Conservation (phyloP, 2,329 filamentous ascomycete genomes). For the Pestalotiopsis sp. region DNA sequence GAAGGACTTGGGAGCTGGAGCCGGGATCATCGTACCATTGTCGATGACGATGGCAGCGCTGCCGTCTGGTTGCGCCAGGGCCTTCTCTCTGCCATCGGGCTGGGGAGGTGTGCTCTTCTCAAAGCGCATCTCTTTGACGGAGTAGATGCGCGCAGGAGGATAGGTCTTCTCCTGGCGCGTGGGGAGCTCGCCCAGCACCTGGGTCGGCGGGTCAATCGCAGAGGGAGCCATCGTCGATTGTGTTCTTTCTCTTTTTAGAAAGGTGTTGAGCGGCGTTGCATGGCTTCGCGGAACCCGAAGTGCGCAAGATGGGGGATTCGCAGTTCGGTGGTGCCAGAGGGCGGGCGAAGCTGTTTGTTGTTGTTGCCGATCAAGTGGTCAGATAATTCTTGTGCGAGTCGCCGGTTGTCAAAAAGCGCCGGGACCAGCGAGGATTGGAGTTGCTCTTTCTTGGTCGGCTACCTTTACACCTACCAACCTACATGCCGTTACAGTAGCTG, state of each 20-base stretch:
- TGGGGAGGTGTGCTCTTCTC: slow-evolving; percentile 56
- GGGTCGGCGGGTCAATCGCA: slow-evolving; percentile 47
- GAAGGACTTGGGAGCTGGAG: background rate
- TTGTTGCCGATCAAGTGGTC: background rate
- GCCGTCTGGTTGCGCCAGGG: slow-evolving; percentile 55
- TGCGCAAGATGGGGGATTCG: background rate
- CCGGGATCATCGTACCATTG: slow-evolving; percentile 69
- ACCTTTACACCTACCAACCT: background rate
- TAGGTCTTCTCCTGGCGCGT: slow-evolving; percentile 47
- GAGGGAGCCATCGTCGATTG: slow-evolving; percentile 51
- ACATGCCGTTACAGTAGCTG: background rate
- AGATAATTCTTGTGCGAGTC: background rate
- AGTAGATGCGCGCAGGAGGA: slow-evolving; percentile 58
- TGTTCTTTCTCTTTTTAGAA: slow-evolving; percentile 12
- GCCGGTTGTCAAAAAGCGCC: background rate
- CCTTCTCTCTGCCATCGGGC: slow-evolving; percentile 72
- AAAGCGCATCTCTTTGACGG: slow-evolving; percentile 65
- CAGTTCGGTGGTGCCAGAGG: background rate
- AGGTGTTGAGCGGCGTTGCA: slow-evolving; percentile 10
- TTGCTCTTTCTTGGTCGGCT: background rate
- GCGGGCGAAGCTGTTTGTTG: background rate
- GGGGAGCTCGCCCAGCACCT: slow-evolving; percentile 38
- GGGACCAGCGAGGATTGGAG: background rate
- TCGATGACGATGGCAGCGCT: slow-evolving; percentile 91
- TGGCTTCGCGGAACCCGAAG: background rate